These are phyloP conservation scores for Aspergillus ruber DNA, from an alignment of 2,329 filamentous ascomycete genomes.

Conservation along the genomic window DNA sequence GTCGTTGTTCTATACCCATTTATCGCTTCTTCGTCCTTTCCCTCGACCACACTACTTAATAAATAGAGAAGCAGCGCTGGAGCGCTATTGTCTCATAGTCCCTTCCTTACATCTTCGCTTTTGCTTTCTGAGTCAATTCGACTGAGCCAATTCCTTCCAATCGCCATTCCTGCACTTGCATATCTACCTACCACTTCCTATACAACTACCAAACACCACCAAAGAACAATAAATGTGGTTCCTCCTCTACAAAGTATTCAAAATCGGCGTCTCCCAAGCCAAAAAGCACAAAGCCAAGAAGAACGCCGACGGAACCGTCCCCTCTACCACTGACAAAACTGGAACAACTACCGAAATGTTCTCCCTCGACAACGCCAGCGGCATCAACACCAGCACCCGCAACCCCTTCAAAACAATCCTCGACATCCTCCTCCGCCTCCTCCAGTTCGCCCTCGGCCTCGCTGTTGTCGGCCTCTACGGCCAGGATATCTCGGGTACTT, in stretches of 20 bases:
- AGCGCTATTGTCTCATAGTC: background rate
- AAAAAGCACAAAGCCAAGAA: constrained; percentile 27
- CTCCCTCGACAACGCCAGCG: constrained; percentile 12
- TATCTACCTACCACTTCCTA: background rate
- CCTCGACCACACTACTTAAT: background rate
- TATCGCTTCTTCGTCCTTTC: background rate
- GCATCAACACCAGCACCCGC: constrained; percentile 9
- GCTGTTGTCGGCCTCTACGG: constrained; percentile 75
- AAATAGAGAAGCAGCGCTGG: background rate
- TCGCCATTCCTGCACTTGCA: background rate
- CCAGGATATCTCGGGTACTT: constrained; percentile 51
- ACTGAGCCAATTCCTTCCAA: too few relatives aligned
- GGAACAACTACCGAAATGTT: constrained; percentile 5
- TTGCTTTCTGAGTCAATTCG: too few relatives aligned
- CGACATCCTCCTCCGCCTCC: constrained; percentile 55
- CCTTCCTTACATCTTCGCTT: background rate
- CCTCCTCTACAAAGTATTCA: constrained; percentile 22
- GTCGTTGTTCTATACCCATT: background rate
- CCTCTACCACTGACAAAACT: constrained; percentile 4
- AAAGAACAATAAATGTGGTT: constrained; percentile 21
- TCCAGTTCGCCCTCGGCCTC: constrained; percentile 70
- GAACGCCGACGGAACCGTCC: background rate
- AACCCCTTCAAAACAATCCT: constrained; percentile 16
- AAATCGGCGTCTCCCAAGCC: constrained; percentile 21
- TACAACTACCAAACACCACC: constrained; percentile 3